Conservation (phyloP, 2,329 filamentous ascomycete species). For the Anisogramma anomala region DNA sequence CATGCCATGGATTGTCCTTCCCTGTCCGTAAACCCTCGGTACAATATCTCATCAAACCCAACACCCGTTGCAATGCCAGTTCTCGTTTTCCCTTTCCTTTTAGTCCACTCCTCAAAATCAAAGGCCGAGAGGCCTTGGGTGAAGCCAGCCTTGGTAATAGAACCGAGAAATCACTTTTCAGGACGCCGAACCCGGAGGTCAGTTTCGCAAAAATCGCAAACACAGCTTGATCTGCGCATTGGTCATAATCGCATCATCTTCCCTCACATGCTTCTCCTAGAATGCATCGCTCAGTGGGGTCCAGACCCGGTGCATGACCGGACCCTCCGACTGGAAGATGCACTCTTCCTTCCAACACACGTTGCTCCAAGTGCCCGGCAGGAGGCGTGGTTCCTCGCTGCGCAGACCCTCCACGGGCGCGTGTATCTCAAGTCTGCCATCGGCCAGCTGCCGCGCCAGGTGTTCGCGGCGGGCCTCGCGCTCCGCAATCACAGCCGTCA, state of each 20-base stretch:
- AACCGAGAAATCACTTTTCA: conserved; percentile 7
- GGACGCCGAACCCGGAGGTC: conserved; percentile 4
- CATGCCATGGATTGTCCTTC: neutral
- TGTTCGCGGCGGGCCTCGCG: conserved; percentile 44
- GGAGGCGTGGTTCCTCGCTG: conserved; percentile 19
- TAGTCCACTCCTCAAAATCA: conserved; percentile 9
- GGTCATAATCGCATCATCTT: neutral
- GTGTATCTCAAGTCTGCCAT: conserved; percentile 1
- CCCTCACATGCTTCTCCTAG: neutral
- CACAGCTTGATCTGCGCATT: neutral
- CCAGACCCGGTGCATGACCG: conserved; percentile 34
- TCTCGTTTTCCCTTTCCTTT: conserved; percentile 9
- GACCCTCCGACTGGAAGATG: conserved; percentile 28
- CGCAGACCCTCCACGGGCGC: conserved; percentile 21
- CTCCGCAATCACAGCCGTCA: conserved; percentile 41
- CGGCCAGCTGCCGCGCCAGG: conserved; percentile 6
- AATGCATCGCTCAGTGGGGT: conserved; percentile 22
- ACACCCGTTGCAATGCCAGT: conserved; percentile 15
- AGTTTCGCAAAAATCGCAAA: neutral
- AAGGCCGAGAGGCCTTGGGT: too few relatives aligned
- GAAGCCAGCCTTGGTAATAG: too few relatives aligned
- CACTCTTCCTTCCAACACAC: conserved; percentile 39
- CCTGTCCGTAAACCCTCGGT: neutral
- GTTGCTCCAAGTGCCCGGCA: conserved; percentile 27
- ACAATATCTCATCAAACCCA: conserved; percentile 13